Evolutionary conservation across 1,284 basidiomycete species (phyloP), one percentile per base, ranked within the genome.

Genomic region (Coriolopsis trogii): DNA sequence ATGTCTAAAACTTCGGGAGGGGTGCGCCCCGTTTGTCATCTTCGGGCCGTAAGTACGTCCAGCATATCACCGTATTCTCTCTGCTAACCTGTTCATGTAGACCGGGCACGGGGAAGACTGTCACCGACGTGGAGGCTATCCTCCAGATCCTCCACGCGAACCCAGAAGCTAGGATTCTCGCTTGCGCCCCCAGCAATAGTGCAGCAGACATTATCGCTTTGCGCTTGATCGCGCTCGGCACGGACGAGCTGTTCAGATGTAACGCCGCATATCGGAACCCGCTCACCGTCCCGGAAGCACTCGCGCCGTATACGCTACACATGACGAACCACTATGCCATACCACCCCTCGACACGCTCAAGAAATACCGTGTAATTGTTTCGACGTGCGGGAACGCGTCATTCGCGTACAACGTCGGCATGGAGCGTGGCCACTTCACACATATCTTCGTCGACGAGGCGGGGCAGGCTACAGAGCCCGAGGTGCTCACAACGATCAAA

Each of bases 401-500:
- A 0, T 76, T 85, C 29, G 73, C 75, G 3, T 73, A 75, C 26
- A 79, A 79, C 0, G 74, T 85, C 26, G 84, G 84, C 0, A 73
- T 86, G 40, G 65, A 73, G 1, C 70, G 75, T 4, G 84, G 82
- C 0, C 82, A 86, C 65, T 87, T 80, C 59, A 73, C 67, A 2
- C 78, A 85, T 50, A 82, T 87, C 15, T 83, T 87, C 59, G 67
- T 85, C 7, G 84, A 87, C 60, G 84, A 87, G 58, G 84, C 84
- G 3, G 84, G 81, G 0, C 84, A 87, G 58, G 82, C 81, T 0
- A 77, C 74, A 10, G 83, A 85, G 58, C 79, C 81, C 0, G 81
- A 84, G 53, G 67, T 73, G 8, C 78, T 84, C 70, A 71, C 82
- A 1, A 71, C 80, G 0, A 73, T 85, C 57, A 78, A 77, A 68